A percentile compares a stretch with the other conserved stretches of the same genome.
Evolutionary conservation across 148 eudicot species (phyloP).

Genomic region (Mesembryanthemum crystallinum): DNA sequence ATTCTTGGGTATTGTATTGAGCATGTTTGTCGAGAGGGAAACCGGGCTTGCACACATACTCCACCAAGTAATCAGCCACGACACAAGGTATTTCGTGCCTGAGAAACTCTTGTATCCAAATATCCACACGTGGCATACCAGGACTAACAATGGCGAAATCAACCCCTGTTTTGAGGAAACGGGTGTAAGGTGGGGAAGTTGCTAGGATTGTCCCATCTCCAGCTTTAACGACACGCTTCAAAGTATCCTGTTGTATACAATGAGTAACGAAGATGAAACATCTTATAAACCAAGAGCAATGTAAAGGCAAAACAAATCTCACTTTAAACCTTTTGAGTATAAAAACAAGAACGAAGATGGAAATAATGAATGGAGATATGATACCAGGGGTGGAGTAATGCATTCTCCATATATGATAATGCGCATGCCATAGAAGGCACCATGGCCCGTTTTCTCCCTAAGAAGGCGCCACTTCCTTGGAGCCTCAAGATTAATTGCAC

Average conservation of each 20-base stretch:
- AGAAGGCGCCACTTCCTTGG: conserved; percentile 98
- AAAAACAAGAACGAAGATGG: not conserved
- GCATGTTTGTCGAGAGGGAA: conserved; percentile 77
- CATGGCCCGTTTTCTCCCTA: conserved; percentile 87
- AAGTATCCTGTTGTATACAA: conserved; percentile 58
- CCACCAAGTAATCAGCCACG: conserved; percentile 81
- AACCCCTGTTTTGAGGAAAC: conserved; percentile 61
- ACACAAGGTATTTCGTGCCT: conserved; percentile 77
- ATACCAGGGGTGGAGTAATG: conserved; percentile 91
- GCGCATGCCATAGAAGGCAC: conserved; percentile 87
- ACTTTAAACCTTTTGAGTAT: no score
- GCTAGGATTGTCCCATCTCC: conserved; percentile 97
- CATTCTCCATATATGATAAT: conserved; percentile 87
- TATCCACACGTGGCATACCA: conserved; percentile 82
- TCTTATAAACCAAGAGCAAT: not conserved
- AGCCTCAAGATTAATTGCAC: conserved; percentile 77
- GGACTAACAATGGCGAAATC: conserved; percentile 88
- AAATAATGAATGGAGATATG: not conserved
- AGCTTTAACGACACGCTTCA: conserved; percentile 84
- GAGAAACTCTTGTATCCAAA: conserved; percentile 90
- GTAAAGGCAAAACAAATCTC: no score
- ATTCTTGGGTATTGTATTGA: conserved; percentile 65
- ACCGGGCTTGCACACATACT: conserved; percentile 89
- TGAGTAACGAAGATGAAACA: not conserved
- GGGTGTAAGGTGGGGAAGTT: conserved; percentile 94